These are phyloP conservation scores for Beauveria sp. DNA, from an alignment of 2,329 filamentous ascomycete genomes.

Conservation along the genomic window DNA sequence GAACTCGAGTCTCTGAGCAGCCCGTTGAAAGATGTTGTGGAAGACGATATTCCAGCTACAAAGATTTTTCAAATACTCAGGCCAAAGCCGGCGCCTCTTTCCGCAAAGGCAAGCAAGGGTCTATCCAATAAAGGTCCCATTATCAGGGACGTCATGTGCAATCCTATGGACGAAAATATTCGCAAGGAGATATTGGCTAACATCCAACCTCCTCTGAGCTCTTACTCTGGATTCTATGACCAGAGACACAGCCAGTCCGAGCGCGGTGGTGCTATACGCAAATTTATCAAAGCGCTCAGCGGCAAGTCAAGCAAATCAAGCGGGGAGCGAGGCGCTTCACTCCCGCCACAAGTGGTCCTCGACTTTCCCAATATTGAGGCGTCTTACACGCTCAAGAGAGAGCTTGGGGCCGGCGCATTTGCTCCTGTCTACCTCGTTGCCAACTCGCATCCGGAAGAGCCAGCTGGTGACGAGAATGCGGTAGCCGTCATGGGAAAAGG, in stretches of 20 bases:
- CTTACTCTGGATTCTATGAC: slow-evolving; percentile 75
- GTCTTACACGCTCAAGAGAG: slow-evolving; percentile 70
- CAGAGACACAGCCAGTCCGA: slow-evolving; percentile 57
- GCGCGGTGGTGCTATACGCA: slow-evolving; percentile 69
- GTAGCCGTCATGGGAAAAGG: slow-evolving; percentile 53
- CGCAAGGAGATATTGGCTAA: slow-evolving; percentile 68
- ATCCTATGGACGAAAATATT: slow-evolving; percentile 74
- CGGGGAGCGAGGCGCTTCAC: slow-evolving; percentile 54
- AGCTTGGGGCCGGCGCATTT: slow-evolving; percentile 89
- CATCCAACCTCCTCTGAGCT: slow-evolving; percentile 62
- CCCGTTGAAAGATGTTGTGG: slow-evolving; percentile 60
- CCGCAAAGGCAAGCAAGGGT: slow-evolving; percentile 28
- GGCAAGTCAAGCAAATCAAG: slow-evolving; percentile 47
- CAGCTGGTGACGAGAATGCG: slow-evolving; percentile 37
- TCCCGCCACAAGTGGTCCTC: slow-evolving; percentile 55
- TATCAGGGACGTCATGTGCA: slow-evolving; percentile 77
- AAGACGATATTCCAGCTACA: slow-evolving; percentile 39
- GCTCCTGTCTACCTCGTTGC: slow-evolving; percentile 92
- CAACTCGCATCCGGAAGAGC: slow-evolving; percentile 48
- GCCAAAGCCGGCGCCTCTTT: slow-evolving; percentile 31
- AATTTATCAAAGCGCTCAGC: slow-evolving; percentile 60
- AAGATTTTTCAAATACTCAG: slow-evolving; percentile 44
- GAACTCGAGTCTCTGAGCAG: slow-evolving; percentile 52
- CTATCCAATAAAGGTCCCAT: slow-evolving; percentile 57
- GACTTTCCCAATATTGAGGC: slow-evolving; percentile 57